Percentiles rank a stretch among this genome's conserved stretches.
Evolutionary conservation across 2,329 filamentous ascomycete species (phyloP).

Genomic region (Ampelomyces quisqualis): DNA sequence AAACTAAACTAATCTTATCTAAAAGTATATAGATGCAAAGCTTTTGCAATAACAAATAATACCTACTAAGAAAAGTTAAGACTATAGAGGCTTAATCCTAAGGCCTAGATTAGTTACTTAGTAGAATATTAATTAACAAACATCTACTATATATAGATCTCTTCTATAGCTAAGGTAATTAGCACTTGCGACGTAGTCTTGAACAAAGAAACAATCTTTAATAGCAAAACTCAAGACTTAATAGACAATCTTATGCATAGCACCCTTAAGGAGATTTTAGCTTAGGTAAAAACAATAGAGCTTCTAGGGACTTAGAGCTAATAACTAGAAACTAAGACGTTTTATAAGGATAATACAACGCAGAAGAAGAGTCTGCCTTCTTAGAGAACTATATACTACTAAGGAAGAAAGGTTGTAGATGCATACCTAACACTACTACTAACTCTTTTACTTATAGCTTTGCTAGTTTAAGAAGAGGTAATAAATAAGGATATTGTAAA

Average conservation of each 20-base stretch:
- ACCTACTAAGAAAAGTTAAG: background rate
- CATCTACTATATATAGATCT: conserved; percentile 7
- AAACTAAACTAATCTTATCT: conserved; percentile 6
- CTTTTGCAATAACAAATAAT: conserved; percentile 5
- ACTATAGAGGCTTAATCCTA: conserved; percentile 6
- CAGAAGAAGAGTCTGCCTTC: background rate
- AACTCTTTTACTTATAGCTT: background rate
- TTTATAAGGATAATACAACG: conserved; percentile 4
- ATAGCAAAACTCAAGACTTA: conserved; percentile 7
- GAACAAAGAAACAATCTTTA: conserved; percentile 7
- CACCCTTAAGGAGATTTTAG: conserved; percentile 6
- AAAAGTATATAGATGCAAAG: conserved; percentile 9
- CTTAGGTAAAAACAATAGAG: conserved; percentile 1
- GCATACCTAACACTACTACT: background rate
- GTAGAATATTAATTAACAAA: conserved; percentile 7
- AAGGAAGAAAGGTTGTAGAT: conserved; percentile 1
- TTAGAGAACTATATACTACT: background rate
- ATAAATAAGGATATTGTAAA: background rate
- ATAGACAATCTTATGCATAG: conserved; percentile 11
- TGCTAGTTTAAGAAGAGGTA: background rate
- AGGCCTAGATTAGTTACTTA: conserved; percentile 10
- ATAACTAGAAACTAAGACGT: background rate
- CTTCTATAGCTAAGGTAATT: conserved; percentile 4
- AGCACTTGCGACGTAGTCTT: conserved; percentile 7
- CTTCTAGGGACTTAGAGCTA: background rate